Conservation (phyloP, 139 green algal genomes). For the Picochlorum sp. region DNA sequence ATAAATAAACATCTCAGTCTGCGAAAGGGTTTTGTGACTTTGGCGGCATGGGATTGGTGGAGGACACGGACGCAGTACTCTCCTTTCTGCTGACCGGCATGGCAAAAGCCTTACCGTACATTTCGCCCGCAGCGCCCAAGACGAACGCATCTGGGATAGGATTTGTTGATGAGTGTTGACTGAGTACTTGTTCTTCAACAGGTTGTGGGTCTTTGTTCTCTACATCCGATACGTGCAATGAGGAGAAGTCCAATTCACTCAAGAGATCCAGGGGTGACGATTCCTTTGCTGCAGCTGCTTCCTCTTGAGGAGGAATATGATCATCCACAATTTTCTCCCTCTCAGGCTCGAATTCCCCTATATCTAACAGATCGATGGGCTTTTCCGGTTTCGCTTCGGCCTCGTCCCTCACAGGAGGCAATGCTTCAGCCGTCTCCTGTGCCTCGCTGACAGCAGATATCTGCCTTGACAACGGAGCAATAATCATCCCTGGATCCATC, state of each 20-base stretch:
- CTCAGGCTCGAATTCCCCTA: conserved; percentile 6
- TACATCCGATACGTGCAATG: too few relatives aligned
- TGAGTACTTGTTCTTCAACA: too few relatives aligned
- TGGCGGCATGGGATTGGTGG: not conserved
- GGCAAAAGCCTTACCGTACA: not conserved
- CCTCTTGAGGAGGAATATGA: not conserved
- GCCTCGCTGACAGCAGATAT: not conserved
- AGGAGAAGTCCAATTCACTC: not conserved
- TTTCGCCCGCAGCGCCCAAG: not conserved
- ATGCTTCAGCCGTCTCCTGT: not conserved
- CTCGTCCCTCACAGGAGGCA: not conserved
- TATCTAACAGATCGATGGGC: conserved; percentile 33
- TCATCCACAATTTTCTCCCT: not conserved
- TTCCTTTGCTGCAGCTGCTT: conserved; percentile 11
- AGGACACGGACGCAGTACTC: not conserved
- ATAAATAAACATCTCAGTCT: not conserved
- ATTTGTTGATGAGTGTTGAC: not conserved
- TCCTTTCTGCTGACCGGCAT: not conserved
- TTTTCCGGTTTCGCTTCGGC: not conserved
- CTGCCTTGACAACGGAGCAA: conserved; percentile 1
- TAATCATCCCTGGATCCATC: not conserved
- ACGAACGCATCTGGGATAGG: conserved; percentile 9
- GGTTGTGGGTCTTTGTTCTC: too few relatives aligned
- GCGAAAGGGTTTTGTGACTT: conserved; percentile 8
- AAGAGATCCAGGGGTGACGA: not conserved